Evolutionary conservation across 768 basidiomycete genomes (phyloP).

Genomic region (Xerocomus brunneocitrinus): DNA sequence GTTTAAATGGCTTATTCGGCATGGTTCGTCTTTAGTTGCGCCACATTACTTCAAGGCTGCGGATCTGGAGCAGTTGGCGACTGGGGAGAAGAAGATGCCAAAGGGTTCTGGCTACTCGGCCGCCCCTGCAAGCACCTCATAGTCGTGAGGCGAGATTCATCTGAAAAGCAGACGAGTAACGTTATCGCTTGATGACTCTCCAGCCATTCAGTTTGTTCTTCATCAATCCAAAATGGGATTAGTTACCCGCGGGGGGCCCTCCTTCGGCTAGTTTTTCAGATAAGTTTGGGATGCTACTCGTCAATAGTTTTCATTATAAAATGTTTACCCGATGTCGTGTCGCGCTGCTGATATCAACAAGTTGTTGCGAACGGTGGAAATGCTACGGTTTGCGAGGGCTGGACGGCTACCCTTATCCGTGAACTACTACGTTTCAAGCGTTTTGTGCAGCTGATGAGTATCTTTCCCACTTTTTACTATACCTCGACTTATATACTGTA

Average conservation of each 20-base stretch:
- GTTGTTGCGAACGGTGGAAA: constrained; percentile 68
- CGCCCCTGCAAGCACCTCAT: constrained; percentile 6
- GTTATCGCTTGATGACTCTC: too few species aligned
- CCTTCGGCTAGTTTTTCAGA: too few species aligned
- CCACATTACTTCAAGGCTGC: constrained; percentile 94
- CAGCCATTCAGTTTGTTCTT: too few species aligned
- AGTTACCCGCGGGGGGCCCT: too few species aligned
- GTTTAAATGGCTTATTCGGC: constrained; percentile 1
- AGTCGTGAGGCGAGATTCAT: background rate
- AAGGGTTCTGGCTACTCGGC: constrained; percentile 50
- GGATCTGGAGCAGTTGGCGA: constrained; percentile 73
- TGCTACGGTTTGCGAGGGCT: constrained; percentile 54
- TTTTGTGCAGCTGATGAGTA: constrained; percentile 82
- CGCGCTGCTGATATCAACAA: constrained; percentile 55
- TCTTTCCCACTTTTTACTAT: background rate
- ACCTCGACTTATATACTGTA: too few species aligned
- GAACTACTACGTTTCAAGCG: constrained; percentile 79
- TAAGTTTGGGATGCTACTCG: too few species aligned
- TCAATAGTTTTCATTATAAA: background rate
- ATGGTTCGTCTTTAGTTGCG: constrained; percentile 53
- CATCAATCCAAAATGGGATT: too few species aligned
- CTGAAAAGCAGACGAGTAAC: too few species aligned
- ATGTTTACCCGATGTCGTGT: background rate
- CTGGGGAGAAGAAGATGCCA: constrained; percentile 91
- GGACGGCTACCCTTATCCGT: constrained; percentile 57